Evolutionary conservation across 2,329 filamentous ascomycete genomes (phyloP).

Genomic region (Talaromyces amestolkiae): DNA sequence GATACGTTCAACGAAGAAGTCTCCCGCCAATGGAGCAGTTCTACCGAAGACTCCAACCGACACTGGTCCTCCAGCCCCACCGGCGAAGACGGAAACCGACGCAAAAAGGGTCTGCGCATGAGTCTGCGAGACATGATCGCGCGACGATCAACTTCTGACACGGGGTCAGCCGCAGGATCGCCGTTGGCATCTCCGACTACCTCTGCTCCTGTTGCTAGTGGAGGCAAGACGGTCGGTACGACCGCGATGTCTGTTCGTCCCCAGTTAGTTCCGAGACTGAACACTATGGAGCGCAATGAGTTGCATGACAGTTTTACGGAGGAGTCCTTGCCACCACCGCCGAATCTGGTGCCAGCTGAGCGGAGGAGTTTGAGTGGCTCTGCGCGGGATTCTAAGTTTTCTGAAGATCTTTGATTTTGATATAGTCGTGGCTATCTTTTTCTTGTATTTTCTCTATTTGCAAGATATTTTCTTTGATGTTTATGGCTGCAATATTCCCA

Average conservation of each 20-base stretch:
- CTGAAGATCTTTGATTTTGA: slow-evolving; percentile 35
- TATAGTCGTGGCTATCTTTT: neutral
- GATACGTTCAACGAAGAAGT: slow-evolving; percentile 16
- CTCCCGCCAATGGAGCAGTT: slow-evolving; percentile 21
- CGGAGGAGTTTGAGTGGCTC: slow-evolving; percentile 26
- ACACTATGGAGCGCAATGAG: slow-evolving; percentile 26
- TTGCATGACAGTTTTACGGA: slow-evolving; percentile 31
- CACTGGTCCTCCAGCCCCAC: slow-evolving; percentile 4
- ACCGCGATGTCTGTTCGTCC: slow-evolving; percentile 20
- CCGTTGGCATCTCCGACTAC: slow-evolving; percentile 15
- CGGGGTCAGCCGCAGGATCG: slow-evolving; percentile 22
- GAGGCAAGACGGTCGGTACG: slow-evolving; percentile 15
- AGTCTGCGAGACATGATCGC: slow-evolving; percentile 30
- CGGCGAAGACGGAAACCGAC: slow-evolving; percentile 22
- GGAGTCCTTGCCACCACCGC: slow-evolving; percentile 32
- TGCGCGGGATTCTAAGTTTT: slow-evolving; percentile 36
- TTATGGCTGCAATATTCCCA: neutral
- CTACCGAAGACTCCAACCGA: slow-evolving; percentile 3
- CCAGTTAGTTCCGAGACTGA: slow-evolving; percentile 16
- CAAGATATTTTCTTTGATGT: neutral
- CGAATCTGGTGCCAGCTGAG: slow-evolving; percentile 21
- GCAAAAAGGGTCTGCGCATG: slow-evolving; percentile 26
- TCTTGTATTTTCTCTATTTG: neutral
- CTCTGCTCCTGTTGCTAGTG: neutral
- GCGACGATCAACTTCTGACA: slow-evolving; percentile 22